These are phyloP conservation scores for Aspergillus vadensis DNA, from an alignment of 2,329 filamentous ascomycete genomes.

Conservation along the genomic window DNA sequence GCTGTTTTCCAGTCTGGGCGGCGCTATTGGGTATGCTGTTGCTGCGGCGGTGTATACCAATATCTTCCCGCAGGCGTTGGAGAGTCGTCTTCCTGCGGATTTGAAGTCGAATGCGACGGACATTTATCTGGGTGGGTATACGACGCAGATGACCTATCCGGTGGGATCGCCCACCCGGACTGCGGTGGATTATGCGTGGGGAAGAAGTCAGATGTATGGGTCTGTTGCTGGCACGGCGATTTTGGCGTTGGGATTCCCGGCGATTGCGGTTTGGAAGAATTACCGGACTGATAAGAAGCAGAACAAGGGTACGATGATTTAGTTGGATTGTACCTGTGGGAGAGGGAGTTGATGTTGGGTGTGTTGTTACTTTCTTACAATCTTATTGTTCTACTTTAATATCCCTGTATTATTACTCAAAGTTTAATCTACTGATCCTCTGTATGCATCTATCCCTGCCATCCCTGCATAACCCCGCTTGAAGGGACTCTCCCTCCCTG, in stretches of 20 bases:
- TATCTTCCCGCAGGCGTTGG: constrained; percentile 54
- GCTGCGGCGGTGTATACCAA: constrained; percentile 58
- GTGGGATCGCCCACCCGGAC: constrained; percentile 32
- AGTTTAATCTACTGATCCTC: no score
- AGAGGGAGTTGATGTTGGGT: no score
- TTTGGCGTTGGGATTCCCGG: constrained; percentile 36
- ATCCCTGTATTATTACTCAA: no score
- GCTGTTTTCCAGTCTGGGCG: constrained; percentile 39
- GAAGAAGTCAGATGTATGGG: constrained; percentile 39
- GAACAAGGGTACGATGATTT: constrained; percentile 37
- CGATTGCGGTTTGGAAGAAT: constrained; percentile 43
- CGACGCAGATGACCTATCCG: constrained; percentile 31
- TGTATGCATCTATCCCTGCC: no score
- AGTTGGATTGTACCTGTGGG: not conserved
- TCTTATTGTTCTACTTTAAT: no score
- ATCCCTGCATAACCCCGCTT: no score
- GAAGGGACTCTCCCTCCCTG: no score
- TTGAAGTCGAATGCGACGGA: constrained; percentile 19
- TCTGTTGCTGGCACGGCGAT: constrained; percentile 39
- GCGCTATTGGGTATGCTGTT: constrained; percentile 37
- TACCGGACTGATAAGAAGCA: constrained; percentile 43
- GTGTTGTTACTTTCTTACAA: no score
- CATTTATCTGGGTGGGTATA: constrained; percentile 33
- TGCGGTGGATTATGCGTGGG: constrained; percentile 43
- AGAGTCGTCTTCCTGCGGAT: constrained; percentile 46